Conservation (phyloP, 2,329 filamentous ascomycete species). For the Ophiostoma fasciatum region DNA sequence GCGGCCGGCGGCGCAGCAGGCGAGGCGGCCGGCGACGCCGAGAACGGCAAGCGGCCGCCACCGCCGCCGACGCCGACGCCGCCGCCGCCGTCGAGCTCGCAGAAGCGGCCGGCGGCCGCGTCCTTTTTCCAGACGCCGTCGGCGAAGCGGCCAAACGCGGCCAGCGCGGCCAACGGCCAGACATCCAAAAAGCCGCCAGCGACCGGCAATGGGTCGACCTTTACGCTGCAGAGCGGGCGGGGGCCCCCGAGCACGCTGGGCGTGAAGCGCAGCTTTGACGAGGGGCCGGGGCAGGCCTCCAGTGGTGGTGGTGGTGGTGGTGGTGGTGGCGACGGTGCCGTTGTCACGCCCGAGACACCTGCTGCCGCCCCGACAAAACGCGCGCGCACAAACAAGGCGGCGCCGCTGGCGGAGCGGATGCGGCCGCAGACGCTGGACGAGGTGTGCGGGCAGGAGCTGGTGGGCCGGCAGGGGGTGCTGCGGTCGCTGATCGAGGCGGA, state of each 20-base stretch:
- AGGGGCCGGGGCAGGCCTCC: conserved; percentile 30
- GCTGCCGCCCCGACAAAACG: conserved; percentile 41
- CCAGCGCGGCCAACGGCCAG: conserved; percentile 9
- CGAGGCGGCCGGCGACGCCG: conserved; percentile 34
- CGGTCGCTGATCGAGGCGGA: conserved; percentile 75
- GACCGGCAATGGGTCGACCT: conserved; percentile 5
- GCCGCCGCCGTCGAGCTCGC: conserved; percentile 22
- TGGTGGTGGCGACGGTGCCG: conserved; percentile 12
- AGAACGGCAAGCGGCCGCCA: no score
- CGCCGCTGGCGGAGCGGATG: conserved; percentile 89
- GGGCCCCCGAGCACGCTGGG: conserved; percentile 20
- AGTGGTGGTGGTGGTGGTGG: background rate
- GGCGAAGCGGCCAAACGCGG: conserved; percentile 31
- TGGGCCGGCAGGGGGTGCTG: conserved; percentile 71
- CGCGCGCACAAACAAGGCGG: conserved; percentile 53
- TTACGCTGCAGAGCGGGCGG: conserved; percentile 2
- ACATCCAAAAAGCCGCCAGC: conserved; percentile 15
- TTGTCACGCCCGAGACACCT: no score
- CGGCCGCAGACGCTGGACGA: conserved; percentile 71
- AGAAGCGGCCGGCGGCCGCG: conserved; percentile 39
- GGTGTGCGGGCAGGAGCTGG: conserved; percentile 81
- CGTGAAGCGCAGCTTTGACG: conserved; percentile 38
- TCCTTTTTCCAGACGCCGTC: conserved; percentile 49
- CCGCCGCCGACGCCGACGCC: no score
- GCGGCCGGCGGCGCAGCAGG: conserved; percentile 1